Conservation (phyloP, 176 grass and related monocot genomes). For the Luzula sylvatica region DNA sequence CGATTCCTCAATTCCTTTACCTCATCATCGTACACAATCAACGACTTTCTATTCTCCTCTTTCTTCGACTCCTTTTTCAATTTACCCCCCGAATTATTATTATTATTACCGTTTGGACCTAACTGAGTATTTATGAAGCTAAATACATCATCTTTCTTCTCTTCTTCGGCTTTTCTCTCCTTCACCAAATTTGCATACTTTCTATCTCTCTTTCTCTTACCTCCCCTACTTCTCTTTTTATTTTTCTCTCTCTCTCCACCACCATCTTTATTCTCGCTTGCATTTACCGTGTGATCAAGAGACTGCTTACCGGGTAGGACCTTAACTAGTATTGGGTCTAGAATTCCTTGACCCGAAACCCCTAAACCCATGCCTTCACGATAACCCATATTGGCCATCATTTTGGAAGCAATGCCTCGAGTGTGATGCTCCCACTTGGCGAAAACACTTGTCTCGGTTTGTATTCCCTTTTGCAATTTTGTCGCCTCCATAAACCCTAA, state of each 20-base stretch:
- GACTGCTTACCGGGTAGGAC: slow-evolving; percentile 76
- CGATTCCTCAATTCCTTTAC: slow-evolving; percentile 52
- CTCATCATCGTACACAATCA: slow-evolving; percentile 60
- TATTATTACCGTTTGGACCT: slow-evolving; percentile 18
- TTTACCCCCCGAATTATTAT: slow-evolving; percentile 30
- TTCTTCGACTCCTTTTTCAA: slow-evolving; percentile 29
- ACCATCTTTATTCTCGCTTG: slow-evolving; percentile 17
- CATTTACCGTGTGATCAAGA: slow-evolving; percentile 56
- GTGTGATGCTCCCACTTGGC: slow-evolving; percentile 93
- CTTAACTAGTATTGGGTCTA: slow-evolving; percentile 78
- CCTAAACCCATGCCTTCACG: slow-evolving; percentile 87
- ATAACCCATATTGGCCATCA: slow-evolving; percentile 98
- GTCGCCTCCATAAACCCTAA: slow-evolving; percentile 51
- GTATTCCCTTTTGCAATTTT: slow-evolving; percentile 53
- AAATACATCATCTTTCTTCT: slow-evolving; percentile 46
- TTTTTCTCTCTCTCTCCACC: background rate
- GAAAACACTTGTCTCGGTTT: slow-evolving; percentile 75
- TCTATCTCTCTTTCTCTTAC: slow-evolving; percentile 65
- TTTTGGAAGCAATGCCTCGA: slow-evolving; percentile 83
- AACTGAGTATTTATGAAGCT: slow-evolving; percentile 83
- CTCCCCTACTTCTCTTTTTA: slow-evolving; percentile 63
- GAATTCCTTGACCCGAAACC: slow-evolving; percentile 70
- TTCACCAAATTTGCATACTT: slow-evolving; percentile 54
- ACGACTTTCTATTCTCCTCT: slow-evolving; percentile 61
- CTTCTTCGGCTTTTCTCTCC: slow-evolving; percentile 60